Base-by-base conservation (phyloP, 2,329 filamentous ascomycete species). In the Ilyonectria robusta region DNA sequence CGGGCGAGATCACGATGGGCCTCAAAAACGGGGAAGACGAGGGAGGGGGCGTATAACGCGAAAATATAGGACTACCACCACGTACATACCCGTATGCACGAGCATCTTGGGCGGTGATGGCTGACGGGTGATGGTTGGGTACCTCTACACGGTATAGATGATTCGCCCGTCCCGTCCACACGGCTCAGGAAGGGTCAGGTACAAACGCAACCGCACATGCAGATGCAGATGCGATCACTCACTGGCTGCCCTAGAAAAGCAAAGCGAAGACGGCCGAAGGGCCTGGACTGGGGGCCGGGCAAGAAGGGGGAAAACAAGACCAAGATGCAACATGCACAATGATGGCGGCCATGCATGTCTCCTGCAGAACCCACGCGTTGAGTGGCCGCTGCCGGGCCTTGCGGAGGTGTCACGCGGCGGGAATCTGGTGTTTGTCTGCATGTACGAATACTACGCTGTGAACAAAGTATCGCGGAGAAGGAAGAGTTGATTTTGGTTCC, bases 161-260 rank as follows among this genome's bases (percentile, higher is more conserved):
- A n/a, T n/a, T 40, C 37, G 37, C 37, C 37, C 37, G 37, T 40
- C 6, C 17, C 37, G 13, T 40, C 37, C 35, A 37, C 35, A 37
- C 10, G 10, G 31, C n/a, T 50, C 13, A 26, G 29, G 46, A 40
- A 50, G 26, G 50, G 59, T 57, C 61, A 59, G 61, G 55, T 65
- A 48, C 56, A 26, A 64, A 64, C 59, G 61, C 61, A 59, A 59
- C 47, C 59, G 62, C 61, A 64, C 53, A 37, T 37, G 55, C 55
- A 59, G 54, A 33, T 64, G 61, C 61, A 53, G 62, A 64, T 47
- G 26, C 21, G 58, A 64, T 58, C 35, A 19, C 40, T 58, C 35
- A 19, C 40, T 47, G 10, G 21, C 26, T 26, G 19, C 10, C 19
- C 46, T 40, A 4, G 11, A 46, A 35, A n/a, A 6, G 17, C 42